Base-by-base conservation (phyloP, 208 protist genomes). In the Phytomonas sp. region DNA sequence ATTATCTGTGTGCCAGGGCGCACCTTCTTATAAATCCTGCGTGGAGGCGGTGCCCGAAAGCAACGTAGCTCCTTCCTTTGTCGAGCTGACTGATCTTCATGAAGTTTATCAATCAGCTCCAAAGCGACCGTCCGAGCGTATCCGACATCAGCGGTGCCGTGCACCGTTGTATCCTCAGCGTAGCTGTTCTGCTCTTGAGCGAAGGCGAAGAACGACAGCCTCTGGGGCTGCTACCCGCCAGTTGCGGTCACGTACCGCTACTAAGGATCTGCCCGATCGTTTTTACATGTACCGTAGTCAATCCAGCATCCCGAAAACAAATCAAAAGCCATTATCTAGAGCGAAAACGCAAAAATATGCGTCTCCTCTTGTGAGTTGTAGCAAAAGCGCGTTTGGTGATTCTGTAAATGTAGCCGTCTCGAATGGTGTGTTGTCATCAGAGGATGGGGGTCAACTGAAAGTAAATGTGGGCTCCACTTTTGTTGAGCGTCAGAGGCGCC, bases 401-500 rank as follows among this genome's bases (percentile, higher is more conserved):
- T 51, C 40, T 17, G 9, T 17, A 51, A 15, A 51, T 51, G 40
- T 51, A 51, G 40, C 40, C 1, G 40, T 51, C 40, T 23, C 9
- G 9, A 51, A 51, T 51, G 40, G 13, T 6, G 13, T 51, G 20
- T 51, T 51, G 40, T 15, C 40, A 17, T 51, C 13, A 2, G 13
- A 51, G 13, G 40, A 17, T 51, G 40, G 40, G 40, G 20, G 13
- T 51, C 40, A 51, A 51, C 3, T 20, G 20, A 51, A 51, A 51
- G 4, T 51, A 51, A n/a, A 31, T 11, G 61, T 23, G 13, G n/a
- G 60, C 11, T 61, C 70, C 65, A 56, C 13, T 4, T 82, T 73
- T 40, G 56, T 61, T 0, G 70, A 76, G n/a, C 70, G 78, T 7
- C 74, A 77, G 63, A 73, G 60, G 4, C 66, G 60, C 0, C 67